phyloP scores from a whole-genome alignment of 176 grass and related monocot species.

The Chloris gayana region DNA sequence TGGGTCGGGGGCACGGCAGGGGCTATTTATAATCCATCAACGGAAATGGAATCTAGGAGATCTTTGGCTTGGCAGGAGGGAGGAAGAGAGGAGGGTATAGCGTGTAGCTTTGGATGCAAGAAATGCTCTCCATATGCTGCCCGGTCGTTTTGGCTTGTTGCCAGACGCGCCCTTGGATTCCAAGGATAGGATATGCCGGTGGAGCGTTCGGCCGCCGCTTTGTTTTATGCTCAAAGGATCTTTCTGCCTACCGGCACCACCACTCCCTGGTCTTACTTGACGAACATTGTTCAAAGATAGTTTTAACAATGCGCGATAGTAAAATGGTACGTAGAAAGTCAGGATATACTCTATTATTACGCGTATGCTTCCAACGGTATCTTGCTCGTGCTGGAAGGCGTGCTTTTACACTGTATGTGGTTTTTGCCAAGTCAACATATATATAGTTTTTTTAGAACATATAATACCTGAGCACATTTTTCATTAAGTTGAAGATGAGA shows the following conservation, averaged over 20 bases:
- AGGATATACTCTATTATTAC: background rate
- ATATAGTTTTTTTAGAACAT: too few relatives aligned
- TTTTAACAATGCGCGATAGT: conserved; percentile 23
- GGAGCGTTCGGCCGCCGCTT: conserved; percentile 24
- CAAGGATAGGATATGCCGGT: conserved; percentile 40
- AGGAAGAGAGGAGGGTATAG: background rate
- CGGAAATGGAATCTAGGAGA: conserved; percentile 55
- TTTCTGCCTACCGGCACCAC: conserved; percentile 23
- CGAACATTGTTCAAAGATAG: conserved; percentile 27
- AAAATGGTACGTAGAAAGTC: background rate
- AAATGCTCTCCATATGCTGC: conserved; percentile 44
- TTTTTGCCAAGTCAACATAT: background rate
- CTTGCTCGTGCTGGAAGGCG: conserved; percentile 10
- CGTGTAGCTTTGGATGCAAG: conserved; percentile 55
- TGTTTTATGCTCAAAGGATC: conserved; percentile 42
- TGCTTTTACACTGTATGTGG: conserved; percentile 34
- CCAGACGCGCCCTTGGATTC: conserved; percentile 48
- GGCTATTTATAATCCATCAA: conserved; percentile 35
- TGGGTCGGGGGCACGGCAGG: background rate
- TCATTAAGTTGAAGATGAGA: too few relatives aligned
- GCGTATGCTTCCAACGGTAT: background rate
- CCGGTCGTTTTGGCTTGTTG: conserved; percentile 47
- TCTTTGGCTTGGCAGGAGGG: conserved; percentile 30
- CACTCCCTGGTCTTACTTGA: background rate
- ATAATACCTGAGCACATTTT: too few relatives aligned